Base-by-base conservation (phyloP, 78 protist genomes). In the Trichosphaerium sp. region DNA sequence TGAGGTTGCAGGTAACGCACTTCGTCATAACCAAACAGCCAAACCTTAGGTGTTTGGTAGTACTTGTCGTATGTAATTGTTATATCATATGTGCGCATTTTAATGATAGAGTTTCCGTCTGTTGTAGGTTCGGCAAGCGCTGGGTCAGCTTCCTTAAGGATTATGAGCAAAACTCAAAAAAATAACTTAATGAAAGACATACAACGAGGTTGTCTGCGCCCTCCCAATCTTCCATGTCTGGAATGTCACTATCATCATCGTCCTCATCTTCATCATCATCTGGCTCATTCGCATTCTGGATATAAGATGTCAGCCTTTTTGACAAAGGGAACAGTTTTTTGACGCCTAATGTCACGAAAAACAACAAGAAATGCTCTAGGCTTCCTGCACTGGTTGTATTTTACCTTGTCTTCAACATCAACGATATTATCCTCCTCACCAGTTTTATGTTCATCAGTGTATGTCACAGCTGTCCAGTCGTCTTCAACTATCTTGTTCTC, bases 41-140 rank as follows among this genome's bases (percentile, higher is more conserved):
- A 88, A 21, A 88, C 58, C 25, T 85, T 71, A 0, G 88, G 92
- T 1, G 87, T 76, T 25, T 54, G 85, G 39, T 88, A 88, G 69
- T 82, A 88, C 55, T 81, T 74, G 69, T 90, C 95, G 62, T 88
- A 90, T 3, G 85, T 66, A 52, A 90, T 83, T 51, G n/a, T 41
- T n/a, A 84, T 11, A 71, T 87, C 83, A 54, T 87, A 88, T 15
- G 83, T 72, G 34, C 92, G 77, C 25, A 80, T 75, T 41, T 25
- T 65, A 11, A 67, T 31, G 31, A 80, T 66, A 21, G 51, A 21
- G 51, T 70, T 69, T 41, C 40, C 87, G 23, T 54, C 83, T 14
- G 4, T 29, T 3, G 4, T 52, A 8, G 62, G 41, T 14, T 3
- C 59, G 3, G 62, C 21, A 8, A n/a, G 42, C 55, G 69, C 7